phyloP scores from a whole-genome alignment of 1,284 basidiomycete genomes.

The Ustilago esculenta region DNA sequence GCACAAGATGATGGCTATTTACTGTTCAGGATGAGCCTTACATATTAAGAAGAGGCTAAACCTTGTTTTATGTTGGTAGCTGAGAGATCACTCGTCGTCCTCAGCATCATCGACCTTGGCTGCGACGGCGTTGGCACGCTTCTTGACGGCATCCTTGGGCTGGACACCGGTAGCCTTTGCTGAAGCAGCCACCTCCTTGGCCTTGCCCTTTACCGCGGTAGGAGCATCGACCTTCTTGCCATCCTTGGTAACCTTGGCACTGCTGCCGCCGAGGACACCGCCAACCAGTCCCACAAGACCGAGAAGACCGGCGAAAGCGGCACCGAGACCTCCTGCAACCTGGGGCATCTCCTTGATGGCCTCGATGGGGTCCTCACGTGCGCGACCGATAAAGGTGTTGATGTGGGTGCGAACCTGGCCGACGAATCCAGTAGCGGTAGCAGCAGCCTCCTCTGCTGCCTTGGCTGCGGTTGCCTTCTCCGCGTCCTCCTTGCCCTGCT shows the following conservation, averaged over 20 bases:
- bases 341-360: conserved; percentile 61
- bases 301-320: conserved; percentile 52
- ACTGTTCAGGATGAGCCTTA: neutral
- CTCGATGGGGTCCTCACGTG: conserved; percentile 50
- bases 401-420: conserved; percentile 44
- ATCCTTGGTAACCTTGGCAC: conserved; percentile 45
- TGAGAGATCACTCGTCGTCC: conserved; percentile 34
- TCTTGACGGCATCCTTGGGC: conserved; percentile 51
- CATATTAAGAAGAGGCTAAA: neutral
- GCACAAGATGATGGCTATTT: conserved; percentile 8
- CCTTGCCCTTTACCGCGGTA: conserved; percentile 39
- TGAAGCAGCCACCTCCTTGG: conserved; percentile 33
- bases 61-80: neutral
- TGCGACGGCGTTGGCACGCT: conserved; percentile 49
- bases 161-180: conserved; percentile 55
- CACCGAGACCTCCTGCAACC: conserved; percentile 56
- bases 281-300: conserved; percentile 55
- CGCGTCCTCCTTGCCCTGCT: conserved; percentile 56
- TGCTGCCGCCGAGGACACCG: conserved; percentile 48
- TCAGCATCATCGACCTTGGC: conserved; percentile 48
- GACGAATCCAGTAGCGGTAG: conserved; percentile 27
- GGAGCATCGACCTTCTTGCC: conserved; percentile 53
- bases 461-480: conserved; percentile 32
- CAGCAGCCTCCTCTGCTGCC: conserved; percentile 30
- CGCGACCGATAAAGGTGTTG: conserved; percentile 43